These are phyloP conservation scores for Echium plantagineum DNA, from an alignment of 257 asterid species.

Conservation along the genomic window DNA sequence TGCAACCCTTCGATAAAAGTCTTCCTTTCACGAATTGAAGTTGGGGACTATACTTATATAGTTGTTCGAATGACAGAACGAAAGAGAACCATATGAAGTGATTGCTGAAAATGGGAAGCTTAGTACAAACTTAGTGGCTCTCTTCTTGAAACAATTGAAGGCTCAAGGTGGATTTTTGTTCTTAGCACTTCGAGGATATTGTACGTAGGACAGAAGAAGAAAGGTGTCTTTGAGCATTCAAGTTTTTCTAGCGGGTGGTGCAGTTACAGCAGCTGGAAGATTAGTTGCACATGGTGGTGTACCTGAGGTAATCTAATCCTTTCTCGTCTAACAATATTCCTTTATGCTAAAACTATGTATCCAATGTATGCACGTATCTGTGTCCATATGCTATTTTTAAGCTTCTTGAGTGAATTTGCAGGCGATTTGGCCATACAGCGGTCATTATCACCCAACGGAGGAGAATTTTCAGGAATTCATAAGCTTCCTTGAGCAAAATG, in stretches of 20 bases:
- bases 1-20: no score
- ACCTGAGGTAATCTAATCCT: slow-evolving; percentile 45
- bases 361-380: background rate
- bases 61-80: slow-evolving; percentile 32
- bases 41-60: background rate
- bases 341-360: background rate
- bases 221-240: slow-evolving; percentile 89
- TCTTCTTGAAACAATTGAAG: slow-evolving; percentile 49
- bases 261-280: slow-evolving; percentile 92
- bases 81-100: slow-evolving; percentile 13
- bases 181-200: slow-evolving; percentile 84
- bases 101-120: slow-evolving; percentile 13
- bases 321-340: background rate
- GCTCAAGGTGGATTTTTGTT: slow-evolving; percentile 80
- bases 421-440: slow-evolving; percentile 46
- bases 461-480: slow-evolving; percentile 11
- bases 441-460: slow-evolving; percentile 16
- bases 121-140: slow-evolving; percentile 36
- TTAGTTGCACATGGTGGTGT: slow-evolving; percentile 56
- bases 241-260: slow-evolving; percentile 98
- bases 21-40: background rate
- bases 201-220: slow-evolving; percentile 83
- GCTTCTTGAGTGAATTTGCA: slow-evolving; percentile 11
- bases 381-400: slow-evolving; percentile 1
- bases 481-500: slow-evolving; percentile 12